Evolutionary conservation across 768 basidiomycete species (phyloP), one percentile per base, ranked within the genome.

Genomic region (Amanita pseudoporphyria): DNA sequence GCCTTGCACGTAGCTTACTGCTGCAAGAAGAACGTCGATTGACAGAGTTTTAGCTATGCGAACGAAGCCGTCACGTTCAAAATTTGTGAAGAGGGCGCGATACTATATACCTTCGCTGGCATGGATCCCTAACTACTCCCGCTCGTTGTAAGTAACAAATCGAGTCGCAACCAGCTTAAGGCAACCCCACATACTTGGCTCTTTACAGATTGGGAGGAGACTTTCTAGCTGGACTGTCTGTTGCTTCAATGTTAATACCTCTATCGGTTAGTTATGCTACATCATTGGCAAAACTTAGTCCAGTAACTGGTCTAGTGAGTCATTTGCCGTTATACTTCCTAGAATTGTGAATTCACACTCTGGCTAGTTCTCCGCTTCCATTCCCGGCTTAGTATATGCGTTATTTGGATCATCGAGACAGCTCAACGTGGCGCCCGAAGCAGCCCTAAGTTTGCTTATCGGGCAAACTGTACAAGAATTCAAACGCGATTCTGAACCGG

Each of bases 241-340:
- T 96, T 7, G 85, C 87, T 16, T 82, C 80, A 45, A 85, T 89
- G 76, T 72, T 89, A 38, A 85, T 89, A 59, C 87, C 88, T 5
- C 84, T 89, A 63, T 87, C 89, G 1, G 87, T 96, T 62, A 90
- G 87, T 62, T 96, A 97, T 60, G 94, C 90, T 6, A 81, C 87
- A 3, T 86, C 90, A 0, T 70, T 97, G 9, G 91, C 93, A 14
- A 81, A 87, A 56, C 68, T 96, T 35, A 86, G 79, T 53, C 92
- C 93, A 10, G 77, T 89, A 2, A 78, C 89, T 38, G 94, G 94
- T 44, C 68, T 97, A 60, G 87, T 89, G 59, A 55, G 85, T 67
- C 12, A 18, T 35, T 18, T 30, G 37, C 45, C 30, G 19, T 43
- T 26, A 40, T 42, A 13, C 18, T 26, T 12, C 9, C 38, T 22